Evolutionary conservation across 106 monocot species (phyloP), one percentile per base, ranked within the genome.

Genomic region (Dendrobium chrysotoxum): DNA sequence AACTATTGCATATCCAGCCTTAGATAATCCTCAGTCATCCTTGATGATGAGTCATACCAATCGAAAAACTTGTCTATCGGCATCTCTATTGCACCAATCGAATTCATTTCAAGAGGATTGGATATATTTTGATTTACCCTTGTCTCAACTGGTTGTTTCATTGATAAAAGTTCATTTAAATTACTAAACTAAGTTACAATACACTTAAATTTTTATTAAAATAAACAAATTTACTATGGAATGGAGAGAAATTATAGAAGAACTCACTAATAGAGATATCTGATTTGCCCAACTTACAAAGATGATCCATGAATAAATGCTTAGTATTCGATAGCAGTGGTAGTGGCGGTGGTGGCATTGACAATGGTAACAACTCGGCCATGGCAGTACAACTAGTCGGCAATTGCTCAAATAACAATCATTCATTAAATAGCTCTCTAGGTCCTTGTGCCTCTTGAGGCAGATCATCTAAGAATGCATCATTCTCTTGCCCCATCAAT

Each of bases 401-500:
- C n/a, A 64, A 64, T n/a, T 20, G 64, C n/a, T 35, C 16, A 18
- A 68, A 18, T 9, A 11, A 72, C 39, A 79, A 9, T 9, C 54
- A 50, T 8, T 38, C 42, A 21, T 55, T 12, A 28, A 31, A 23
- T 3, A 25, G 7, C 53, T 31, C 35, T 20, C 25, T 66, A n/a
- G 0, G 67, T 15, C 45, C 77, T 53, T 44, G 47, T 3, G 83
- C 17, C 58, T 93, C 86, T 75, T 83, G 72, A 46, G 90, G 26
- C 79, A 90, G 44, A 7, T 80, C 82, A 28, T 91, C 88, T 72
- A 91, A 31, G 31, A 88, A 38, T 6, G 78, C 81, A 72, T 74
- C 80, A 42, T 77, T 76, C 40, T 57, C 76, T 40, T 61, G 47
- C 16, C 47, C 28, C 74, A 68, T 68, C 3, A 16, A 1, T 8